A percentile compares a stretch with the other conserved stretches of the same genome.
phyloP scores from a whole-genome alignment of 2,329 filamentous ascomycete species.

The Plenodomus lindquistii region DNA sequence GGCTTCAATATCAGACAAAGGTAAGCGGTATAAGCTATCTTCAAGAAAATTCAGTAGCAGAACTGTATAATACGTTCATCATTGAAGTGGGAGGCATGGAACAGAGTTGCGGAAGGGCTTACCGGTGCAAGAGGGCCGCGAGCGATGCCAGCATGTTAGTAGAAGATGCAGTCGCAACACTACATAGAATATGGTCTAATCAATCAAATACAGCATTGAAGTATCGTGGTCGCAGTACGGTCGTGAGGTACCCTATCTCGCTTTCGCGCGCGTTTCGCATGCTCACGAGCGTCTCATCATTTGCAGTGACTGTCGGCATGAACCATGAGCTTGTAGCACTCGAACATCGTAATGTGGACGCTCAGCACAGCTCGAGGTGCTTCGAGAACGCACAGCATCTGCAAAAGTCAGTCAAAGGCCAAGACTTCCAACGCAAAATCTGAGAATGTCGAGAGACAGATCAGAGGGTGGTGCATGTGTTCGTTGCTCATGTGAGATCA shows the following conservation, averaged over 20 bases:
- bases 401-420: constrained; percentile 23
- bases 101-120: constrained; percentile 11
- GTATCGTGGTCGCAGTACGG: too few relatives aligned
- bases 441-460: constrained; percentile 14
- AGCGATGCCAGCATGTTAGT: neutral
- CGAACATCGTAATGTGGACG: neutral
- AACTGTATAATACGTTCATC: constrained; percentile 58
- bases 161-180: too few relatives aligned
- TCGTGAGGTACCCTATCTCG: too few relatives aligned
- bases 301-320: neutral
- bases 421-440: constrained; percentile 10
- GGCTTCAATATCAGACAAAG: constrained; percentile 53
- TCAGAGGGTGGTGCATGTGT: constrained; percentile 67
- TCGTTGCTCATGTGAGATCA: constrained; percentile 60
- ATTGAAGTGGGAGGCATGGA: constrained; percentile 20
- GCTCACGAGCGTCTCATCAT: too few relatives aligned
- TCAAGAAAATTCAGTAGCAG: constrained; percentile 65
- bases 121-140: constrained; percentile 5
- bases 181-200: too few relatives aligned
- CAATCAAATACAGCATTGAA: too few relatives aligned
- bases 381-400: constrained; percentile 3
- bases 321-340: neutral
- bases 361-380: neutral
- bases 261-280: too few relatives aligned
- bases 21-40: constrained; percentile 63